Evolutionary conservation across 1,139 yeast species (phyloP).

Genomic region (Saccharomyces hybrid): DNA sequence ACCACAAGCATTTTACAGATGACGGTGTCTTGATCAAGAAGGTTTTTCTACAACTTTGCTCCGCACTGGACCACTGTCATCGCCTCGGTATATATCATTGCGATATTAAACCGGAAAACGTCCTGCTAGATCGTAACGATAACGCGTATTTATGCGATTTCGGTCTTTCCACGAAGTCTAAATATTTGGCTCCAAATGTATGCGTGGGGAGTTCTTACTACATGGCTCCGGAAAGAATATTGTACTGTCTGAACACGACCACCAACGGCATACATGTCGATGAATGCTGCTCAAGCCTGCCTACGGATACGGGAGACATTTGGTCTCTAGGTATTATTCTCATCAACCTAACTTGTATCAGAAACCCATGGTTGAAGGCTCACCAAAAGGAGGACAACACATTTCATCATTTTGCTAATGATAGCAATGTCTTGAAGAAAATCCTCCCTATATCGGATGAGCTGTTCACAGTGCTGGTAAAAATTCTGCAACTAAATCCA

Average conservation of each 20-base stretch:
- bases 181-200: conserved; percentile 56
- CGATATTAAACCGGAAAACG: conserved; percentile 87
- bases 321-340: conserved; percentile 86
- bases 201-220: conserved; percentile 86
- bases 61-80: conserved; percentile 67
- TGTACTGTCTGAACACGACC: conserved; percentile 25
- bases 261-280: conserved; percentile 21
- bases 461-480: conserved; percentile 47
- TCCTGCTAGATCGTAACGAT: conserved; percentile 56
- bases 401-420: conserved; percentile 44
- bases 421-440: conserved; percentile 47
- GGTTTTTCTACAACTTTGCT: conserved; percentile 68
- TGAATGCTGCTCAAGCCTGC: conserved; percentile 28
- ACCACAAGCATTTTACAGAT: conserved; percentile 38
- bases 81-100: conserved; percentile 68
- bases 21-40: conserved; percentile 46
- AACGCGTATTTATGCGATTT: conserved; percentile 70
- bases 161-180: conserved; percentile 66
- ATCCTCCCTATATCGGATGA: conserved; percentile 42
- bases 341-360: conserved; percentile 70
- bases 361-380: conserved; percentile 92
- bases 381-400: conserved; percentile 51
- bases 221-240: conserved; percentile 85
- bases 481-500: conserved; percentile 58
- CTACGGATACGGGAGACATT: conserved; percentile 74